Conservation (phyloP, 1,284 basidiomycete species). For the Spongispora temasekensis region DNA sequence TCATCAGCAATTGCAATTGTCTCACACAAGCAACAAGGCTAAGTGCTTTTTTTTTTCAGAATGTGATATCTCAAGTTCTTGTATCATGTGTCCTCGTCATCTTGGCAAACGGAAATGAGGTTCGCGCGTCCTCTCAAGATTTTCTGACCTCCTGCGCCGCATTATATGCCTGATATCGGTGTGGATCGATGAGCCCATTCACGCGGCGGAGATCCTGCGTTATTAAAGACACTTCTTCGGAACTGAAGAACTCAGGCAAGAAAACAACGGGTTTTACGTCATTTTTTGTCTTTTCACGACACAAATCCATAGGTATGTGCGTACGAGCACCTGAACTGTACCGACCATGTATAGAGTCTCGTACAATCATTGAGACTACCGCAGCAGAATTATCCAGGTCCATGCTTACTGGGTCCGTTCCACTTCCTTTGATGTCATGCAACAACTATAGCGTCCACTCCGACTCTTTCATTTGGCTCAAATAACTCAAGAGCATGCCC, state of each 20-base stretch:
- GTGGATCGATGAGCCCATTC: neutral
- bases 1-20: neutral
- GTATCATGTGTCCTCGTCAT: slow-evolving; percentile 49
- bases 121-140: slow-evolving; percentile 18
- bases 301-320: slow-evolving; percentile 54
- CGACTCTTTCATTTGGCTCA: slow-evolving; percentile 44
- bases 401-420: slow-evolving; percentile 44
- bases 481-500: slow-evolving; percentile 39
- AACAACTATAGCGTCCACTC: slow-evolving; percentile 53
- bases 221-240: neutral
- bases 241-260: neutral
- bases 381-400: slow-evolving; percentile 7
- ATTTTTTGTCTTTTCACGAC: slow-evolving; percentile 33
- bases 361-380: slow-evolving; percentile 7
- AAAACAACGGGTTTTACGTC: too few species aligned
- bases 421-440: slow-evolving; percentile 53
- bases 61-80: slow-evolving; percentile 35
- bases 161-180: neutral
- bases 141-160: neutral
- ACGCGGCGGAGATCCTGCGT: neutral
- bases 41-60: slow-evolving; percentile 28
- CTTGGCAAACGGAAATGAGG: slow-evolving; percentile 58
- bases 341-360: slow-evolving; percentile 14
- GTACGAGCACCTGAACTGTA: slow-evolving; percentile 41
- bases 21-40: neutral